Conservation (phyloP, 2,329 filamentous ascomycete genomes). For the Fusarium nelsonii region DNA sequence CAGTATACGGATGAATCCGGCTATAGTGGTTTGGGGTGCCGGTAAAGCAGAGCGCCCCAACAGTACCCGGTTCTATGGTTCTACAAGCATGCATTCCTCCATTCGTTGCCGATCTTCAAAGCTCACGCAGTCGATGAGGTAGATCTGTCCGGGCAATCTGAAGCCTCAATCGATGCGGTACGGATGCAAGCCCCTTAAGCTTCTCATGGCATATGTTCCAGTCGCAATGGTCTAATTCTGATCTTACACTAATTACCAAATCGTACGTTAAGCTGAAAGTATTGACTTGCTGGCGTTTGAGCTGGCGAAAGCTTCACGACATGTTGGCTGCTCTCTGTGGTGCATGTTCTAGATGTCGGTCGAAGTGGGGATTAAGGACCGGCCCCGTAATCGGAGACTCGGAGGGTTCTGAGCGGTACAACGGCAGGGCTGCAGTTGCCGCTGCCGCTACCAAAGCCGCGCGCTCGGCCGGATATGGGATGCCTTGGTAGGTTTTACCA, state of each 20-base stretch:
- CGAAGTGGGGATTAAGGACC: constrained; percentile 6
- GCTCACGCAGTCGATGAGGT: background rate
- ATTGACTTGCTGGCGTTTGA: background rate
- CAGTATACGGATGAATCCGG: background rate
- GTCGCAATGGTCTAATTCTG: background rate
- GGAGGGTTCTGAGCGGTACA: constrained; percentile 6
- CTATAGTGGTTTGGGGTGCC: background rate
- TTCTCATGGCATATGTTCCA: background rate
- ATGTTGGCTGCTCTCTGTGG: background rate
- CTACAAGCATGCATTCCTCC: constrained; percentile 9
- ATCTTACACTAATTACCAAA: background rate
- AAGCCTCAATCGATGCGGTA: background rate
- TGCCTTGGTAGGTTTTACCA: background rate
- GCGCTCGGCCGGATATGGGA: background rate
- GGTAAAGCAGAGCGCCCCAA: constrained; percentile 9
- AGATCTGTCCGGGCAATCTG: background rate
- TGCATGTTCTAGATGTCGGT: constrained; percentile 9
- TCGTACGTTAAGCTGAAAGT: background rate
- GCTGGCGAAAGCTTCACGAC: background rate
- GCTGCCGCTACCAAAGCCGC: background rate
- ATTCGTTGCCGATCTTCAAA: background rate
- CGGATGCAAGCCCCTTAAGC: background rate
- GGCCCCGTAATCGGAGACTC: constrained; percentile 4
- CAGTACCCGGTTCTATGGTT: background rate
- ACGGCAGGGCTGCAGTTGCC: constrained; percentile 33